Evolutionary conservation across 2,329 filamentous ascomycete genomes (phyloP).

Genomic region (Aspergillus alliaceus): DNA sequence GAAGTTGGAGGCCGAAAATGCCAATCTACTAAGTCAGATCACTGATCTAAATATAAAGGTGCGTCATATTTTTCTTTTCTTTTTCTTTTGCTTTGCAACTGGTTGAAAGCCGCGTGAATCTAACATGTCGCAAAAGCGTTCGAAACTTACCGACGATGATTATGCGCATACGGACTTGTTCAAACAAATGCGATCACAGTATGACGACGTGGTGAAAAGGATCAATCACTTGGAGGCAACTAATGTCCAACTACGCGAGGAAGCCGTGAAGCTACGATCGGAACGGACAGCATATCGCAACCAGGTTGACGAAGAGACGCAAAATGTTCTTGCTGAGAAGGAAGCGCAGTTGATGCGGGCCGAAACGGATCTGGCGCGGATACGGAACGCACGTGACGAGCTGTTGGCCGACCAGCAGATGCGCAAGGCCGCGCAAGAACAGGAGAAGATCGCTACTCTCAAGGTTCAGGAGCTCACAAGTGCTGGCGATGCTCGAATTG

Average conservation of each 20-base stretch:
- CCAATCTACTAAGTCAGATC: slow-evolving; percentile 72
- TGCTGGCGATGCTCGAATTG: slow-evolving; percentile 77
- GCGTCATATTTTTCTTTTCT: too few species aligned
- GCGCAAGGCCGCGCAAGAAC: slow-evolving; percentile 75
- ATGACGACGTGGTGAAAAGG: slow-evolving; percentile 88
- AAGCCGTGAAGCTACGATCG: slow-evolving; percentile 78
- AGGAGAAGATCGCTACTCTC: slow-evolving; percentile 66
- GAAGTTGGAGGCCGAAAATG: slow-evolving; percentile 73
- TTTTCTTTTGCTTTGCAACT: not conserved
- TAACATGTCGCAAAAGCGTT: slow-evolving; percentile 47
- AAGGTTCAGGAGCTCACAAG: slow-evolving; percentile 78
- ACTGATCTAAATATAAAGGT: slow-evolving; percentile 66
- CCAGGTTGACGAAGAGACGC: slow-evolving; percentile 78
- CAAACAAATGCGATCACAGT: slow-evolving; percentile 84
- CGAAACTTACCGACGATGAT: slow-evolving; percentile 83
- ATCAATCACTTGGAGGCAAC: slow-evolving; percentile 89
- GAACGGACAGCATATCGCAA: slow-evolving; percentile 81
- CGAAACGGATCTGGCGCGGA: slow-evolving; percentile 81
- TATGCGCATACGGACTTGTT: slow-evolving; percentile 91
- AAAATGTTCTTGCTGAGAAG: slow-evolving; percentile 70
- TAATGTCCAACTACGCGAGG: slow-evolving; percentile 80
- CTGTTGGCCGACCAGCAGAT: slow-evolving; percentile 77
- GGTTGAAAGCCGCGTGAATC: not conserved
- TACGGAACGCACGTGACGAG: slow-evolving; percentile 82
- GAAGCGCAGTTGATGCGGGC: slow-evolving; percentile 78